These are phyloP conservation scores for Pyricularia sp. DNA, from an alignment of 2,329 filamentous ascomycete species.

Conservation along the genomic window DNA sequence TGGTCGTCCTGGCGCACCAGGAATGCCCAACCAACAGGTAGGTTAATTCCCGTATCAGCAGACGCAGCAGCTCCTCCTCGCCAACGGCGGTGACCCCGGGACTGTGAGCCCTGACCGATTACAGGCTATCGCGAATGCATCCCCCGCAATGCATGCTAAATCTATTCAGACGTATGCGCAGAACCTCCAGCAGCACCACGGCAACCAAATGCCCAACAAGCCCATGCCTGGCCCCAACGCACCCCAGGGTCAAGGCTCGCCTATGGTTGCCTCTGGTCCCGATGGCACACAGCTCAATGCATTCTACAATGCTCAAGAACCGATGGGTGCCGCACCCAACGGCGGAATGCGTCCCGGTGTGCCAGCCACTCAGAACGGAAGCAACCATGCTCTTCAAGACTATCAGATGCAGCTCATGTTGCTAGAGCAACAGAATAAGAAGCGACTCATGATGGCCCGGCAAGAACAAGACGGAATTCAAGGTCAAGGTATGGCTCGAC, in stretches of 20 bases:
- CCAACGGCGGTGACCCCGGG: slow-evolving; percentile 63
- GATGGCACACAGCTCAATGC: slow-evolving; percentile 44
- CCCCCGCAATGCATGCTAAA: slow-evolving; percentile 59
- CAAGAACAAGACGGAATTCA: slow-evolving; percentile 52
- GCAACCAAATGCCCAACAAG: slow-evolving; percentile 68
- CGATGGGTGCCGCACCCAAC: slow-evolving; percentile 31
- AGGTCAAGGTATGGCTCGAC: slow-evolving; percentile 31
- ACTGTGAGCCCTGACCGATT: slow-evolving; percentile 66
- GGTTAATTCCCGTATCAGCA: slow-evolving; percentile 34
- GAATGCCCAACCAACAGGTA: slow-evolving; percentile 60
- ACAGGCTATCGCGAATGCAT: slow-evolving; percentile 40
- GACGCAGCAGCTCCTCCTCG: slow-evolving; percentile 48
- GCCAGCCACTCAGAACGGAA: slow-evolving; percentile 36
- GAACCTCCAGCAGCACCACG: slow-evolving; percentile 71
- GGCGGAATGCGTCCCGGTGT: slow-evolving; percentile 42
- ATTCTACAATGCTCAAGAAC: slow-evolving; percentile 50
- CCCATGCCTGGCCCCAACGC: slow-evolving; percentile 60
- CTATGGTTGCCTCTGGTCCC: slow-evolving; percentile 61
- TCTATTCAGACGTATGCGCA: slow-evolving; percentile 79
- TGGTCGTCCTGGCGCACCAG: slow-evolving; percentile 53
- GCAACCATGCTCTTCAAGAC: slow-evolving; percentile 72
- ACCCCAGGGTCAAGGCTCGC: slow-evolving; percentile 66
- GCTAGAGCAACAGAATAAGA: slow-evolving; percentile 79
- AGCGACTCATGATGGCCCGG: slow-evolving; percentile 69
- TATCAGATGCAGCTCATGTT: slow-evolving; percentile 87